Percentiles rank a stretch among this genome's conserved stretches.
Evolutionary conservation across 768 basidiomycete species (phyloP).

Genomic region (Boletus rubescentipes): DNA sequence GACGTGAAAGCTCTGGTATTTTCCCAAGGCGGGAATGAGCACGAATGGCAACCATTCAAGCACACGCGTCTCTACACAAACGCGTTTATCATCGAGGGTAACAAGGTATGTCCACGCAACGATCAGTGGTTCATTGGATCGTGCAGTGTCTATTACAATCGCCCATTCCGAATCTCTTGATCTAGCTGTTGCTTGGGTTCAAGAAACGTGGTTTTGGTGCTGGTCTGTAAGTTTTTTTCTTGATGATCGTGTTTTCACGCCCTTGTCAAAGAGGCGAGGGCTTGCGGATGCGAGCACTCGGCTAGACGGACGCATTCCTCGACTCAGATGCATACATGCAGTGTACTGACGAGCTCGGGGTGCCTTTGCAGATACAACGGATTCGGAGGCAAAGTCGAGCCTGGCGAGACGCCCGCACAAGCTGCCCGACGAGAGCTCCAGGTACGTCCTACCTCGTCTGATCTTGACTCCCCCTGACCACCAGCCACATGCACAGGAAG

Average conservation of each 20-base stretch:
- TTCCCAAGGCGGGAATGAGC: conserved; percentile 39
- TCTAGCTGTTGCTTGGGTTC: conserved; percentile 70
- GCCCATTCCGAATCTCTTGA: conserved; percentile 34
- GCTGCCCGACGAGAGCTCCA: conserved; percentile 78
- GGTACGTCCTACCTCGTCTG: conserved; percentile 32
- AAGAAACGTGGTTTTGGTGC: conserved; percentile 80
- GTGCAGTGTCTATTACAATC: background rate
- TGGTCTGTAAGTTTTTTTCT: conserved; percentile 44
- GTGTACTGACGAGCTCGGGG: background rate
- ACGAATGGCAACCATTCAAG: conserved; percentile 48
- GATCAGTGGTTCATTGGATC: background rate
- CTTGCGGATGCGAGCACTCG: background rate
- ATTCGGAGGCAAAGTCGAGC: conserved; percentile 86
- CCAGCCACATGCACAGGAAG: conserved; percentile 59
- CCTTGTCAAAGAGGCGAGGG: background rate
- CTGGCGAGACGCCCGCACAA: conserved; percentile 61
- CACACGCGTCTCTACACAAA: conserved; percentile 60
- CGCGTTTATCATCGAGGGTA: conserved; percentile 59
- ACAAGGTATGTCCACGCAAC: conserved; percentile 38
- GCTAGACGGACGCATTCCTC: background rate
- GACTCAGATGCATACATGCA: background rate
- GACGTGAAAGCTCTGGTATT: conserved; percentile 26
- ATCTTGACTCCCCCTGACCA: background rate
- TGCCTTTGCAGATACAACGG: conserved; percentile 67
- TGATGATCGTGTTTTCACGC: background rate